These are phyloP conservation scores for Crithidia mellificae DNA, from an alignment of 208 protist genomes.

Conservation along the genomic window DNA sequence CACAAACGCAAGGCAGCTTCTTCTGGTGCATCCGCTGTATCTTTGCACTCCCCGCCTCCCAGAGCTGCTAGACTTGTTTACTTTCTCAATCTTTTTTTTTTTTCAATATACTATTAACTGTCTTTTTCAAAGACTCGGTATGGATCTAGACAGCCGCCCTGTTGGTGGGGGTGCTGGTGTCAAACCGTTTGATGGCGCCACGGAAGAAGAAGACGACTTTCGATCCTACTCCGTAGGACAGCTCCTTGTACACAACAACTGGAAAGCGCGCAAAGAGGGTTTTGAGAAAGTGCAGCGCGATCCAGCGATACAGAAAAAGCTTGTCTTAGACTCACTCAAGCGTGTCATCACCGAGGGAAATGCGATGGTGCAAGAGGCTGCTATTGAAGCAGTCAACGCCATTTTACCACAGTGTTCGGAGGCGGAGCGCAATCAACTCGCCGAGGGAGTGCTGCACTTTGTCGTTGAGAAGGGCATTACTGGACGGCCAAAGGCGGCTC, in stretches of 20 bases:
- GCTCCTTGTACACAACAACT: slow-evolving; percentile 64
- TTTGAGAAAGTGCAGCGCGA: slow-evolving; percentile 52
- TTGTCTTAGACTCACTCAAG: slow-evolving; percentile 46
- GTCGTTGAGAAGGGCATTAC: slow-evolving; percentile 83
- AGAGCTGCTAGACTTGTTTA: too few relatives aligned
- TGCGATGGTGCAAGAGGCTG: slow-evolving; percentile 59
- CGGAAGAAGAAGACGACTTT: slow-evolving; percentile 51
- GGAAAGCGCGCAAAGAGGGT: slow-evolving; percentile 75
- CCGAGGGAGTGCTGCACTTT: slow-evolving; percentile 36
- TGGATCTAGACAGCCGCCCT: slow-evolving; percentile 50
- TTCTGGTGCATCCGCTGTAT: too few relatives aligned
- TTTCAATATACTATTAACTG: too few relatives aligned
- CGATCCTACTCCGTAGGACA: slow-evolving; percentile 42
- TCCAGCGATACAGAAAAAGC: slow-evolving; percentile 31
- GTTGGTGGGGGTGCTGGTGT: slow-evolving; percentile 34
- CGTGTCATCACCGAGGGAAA: slow-evolving; percentile 53
- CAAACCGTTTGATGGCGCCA: slow-evolving; percentile 26
- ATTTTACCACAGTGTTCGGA: slow-evolving; percentile 47
- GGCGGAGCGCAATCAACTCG: slow-evolving; percentile 42
- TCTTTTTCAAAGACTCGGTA: not conserved
- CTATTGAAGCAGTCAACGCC: slow-evolving; percentile 56
- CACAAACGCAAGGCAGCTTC: too few relatives aligned
- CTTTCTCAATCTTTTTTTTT: slow-evolving; percentile 5
- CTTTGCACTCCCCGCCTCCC: too few relatives aligned
- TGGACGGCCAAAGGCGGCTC: slow-evolving; percentile 64